These are phyloP conservation scores for Symbiodinium pilosum DNA, from an alignment of 73 alveolate genomes.

Conservation along the genomic window DNA sequence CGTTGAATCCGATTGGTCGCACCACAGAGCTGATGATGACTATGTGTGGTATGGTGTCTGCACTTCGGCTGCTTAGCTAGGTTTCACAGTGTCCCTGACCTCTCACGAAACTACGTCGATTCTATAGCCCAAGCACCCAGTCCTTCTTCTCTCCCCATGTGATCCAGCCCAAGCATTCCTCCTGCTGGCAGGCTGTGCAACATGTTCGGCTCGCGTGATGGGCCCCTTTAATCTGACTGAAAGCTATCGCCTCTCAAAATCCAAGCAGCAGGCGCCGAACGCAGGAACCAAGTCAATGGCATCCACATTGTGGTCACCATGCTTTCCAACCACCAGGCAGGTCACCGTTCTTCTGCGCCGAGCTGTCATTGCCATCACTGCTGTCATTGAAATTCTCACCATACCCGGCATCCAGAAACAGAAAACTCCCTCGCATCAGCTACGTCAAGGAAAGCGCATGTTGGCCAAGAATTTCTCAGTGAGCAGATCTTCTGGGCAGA, in stretches of 20 bases:
- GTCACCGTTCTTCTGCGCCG: not conserved
- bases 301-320: not conserved
- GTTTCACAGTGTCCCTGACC: not conserved
- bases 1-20: not conserved
- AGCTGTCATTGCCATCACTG: not conserved
- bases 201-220: too few species aligned
- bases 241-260: not conserved
- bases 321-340: not conserved
- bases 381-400: not conserved
- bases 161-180: constrained; percentile 56
- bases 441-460: not conserved
- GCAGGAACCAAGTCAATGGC: not conserved
- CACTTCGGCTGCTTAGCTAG: not conserved
- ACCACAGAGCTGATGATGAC: not conserved
- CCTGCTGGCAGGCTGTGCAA: not conserved
- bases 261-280: not conserved
- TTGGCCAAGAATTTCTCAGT: not conserved
- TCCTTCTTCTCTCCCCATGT: constrained; percentile 45
- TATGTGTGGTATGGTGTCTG: not conserved
- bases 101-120: too few species aligned
- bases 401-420: not conserved
- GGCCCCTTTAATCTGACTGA: too few species aligned
- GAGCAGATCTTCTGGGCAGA: too few species aligned
- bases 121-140: too few species aligned
- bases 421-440: not conserved